Evolutionary conservation across 345 rosid genomes (phyloP).

Genomic region (Lenwebbia sp.): DNA sequence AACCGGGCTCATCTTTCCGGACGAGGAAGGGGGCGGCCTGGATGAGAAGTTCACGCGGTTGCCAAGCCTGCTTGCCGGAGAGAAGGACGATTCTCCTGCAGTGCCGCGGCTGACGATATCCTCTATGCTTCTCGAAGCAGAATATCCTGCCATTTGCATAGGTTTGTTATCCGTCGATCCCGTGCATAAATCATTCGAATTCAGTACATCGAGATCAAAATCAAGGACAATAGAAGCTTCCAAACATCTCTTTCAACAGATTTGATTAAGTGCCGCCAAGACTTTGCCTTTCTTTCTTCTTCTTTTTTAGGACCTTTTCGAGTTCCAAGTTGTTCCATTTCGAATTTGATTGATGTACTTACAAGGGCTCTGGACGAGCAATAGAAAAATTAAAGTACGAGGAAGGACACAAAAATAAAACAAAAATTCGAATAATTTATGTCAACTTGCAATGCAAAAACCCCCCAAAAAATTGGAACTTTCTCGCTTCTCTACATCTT

Average conservation of each 20-base stretch:
- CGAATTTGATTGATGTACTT: not conserved
- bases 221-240: not conserved
- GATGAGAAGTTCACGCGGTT: slow-evolving; percentile 18
- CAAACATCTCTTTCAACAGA: not conserved
- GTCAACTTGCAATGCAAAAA: slow-evolving; percentile 1
- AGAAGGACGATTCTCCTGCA: not conserved
- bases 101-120: not conserved
- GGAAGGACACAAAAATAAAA: not conserved
- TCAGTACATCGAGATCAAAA: not conserved
- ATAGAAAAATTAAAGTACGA: not conserved
- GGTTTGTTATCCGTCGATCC: not conserved
- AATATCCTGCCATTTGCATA: slow-evolving; percentile 17
- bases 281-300: not conserved
- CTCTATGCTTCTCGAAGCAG: slow-evolving; percentile 16
- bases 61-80: slow-evolving; percentile 13
- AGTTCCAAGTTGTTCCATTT: not conserved
- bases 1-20: slow-evolving; percentile 26
- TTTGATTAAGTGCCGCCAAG: not conserved
- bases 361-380: not conserved
- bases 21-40: slow-evolving; percentile 6
- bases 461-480: not conserved
- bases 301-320: not conserved
- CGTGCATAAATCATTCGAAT: not conserved
- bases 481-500: not conserved
- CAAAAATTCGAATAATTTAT: not conserved